phyloP scores from a whole-genome alignment of 208 protist genomes.

The Trypanosomatidae sp. region DNA sequence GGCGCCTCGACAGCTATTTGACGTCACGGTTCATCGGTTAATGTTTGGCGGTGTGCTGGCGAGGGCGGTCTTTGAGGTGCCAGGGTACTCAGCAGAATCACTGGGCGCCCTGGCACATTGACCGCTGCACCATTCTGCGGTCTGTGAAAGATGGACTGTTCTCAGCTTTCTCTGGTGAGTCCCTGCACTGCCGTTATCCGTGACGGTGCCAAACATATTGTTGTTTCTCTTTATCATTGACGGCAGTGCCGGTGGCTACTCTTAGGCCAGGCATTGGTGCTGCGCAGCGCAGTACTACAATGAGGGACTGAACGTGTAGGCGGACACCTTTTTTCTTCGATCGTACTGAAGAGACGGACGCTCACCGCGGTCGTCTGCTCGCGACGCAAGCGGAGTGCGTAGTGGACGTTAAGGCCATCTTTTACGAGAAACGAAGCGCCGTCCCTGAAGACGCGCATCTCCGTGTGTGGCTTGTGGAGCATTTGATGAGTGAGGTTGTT shows the following conservation, averaged over 20 bases:
- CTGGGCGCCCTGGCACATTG: background rate
- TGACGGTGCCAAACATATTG: background rate
- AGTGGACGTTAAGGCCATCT: slow-evolving; percentile 21
- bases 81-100: background rate
- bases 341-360: slow-evolving; percentile 45
- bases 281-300: slow-evolving; percentile 19
- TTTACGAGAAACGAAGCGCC: background rate
- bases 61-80: background rate
- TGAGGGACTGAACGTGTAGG: background rate
- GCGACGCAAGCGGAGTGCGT: slow-evolving; percentile 47
- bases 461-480: slow-evolving; percentile 45
- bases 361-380: slow-evolving; percentile 51
- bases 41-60: background rate
- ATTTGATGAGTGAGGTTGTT: slow-evolving; percentile 67
- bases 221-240: slow-evolving; percentile 48
- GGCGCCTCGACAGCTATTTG: background rate
- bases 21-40: too few species aligned
- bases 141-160: background rate
- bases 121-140: background rate
- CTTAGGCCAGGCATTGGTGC: slow-evolving; percentile 31
- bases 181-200: background rate
- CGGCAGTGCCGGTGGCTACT: slow-evolving; percentile 45
- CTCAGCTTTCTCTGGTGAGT: background rate
- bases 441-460: background rate
- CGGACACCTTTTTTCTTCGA: slow-evolving; percentile 38